Evolutionary conservation across 2,329 filamentous ascomycete genomes (phyloP).

Genomic region (Celoporthe dispersa): DNA sequence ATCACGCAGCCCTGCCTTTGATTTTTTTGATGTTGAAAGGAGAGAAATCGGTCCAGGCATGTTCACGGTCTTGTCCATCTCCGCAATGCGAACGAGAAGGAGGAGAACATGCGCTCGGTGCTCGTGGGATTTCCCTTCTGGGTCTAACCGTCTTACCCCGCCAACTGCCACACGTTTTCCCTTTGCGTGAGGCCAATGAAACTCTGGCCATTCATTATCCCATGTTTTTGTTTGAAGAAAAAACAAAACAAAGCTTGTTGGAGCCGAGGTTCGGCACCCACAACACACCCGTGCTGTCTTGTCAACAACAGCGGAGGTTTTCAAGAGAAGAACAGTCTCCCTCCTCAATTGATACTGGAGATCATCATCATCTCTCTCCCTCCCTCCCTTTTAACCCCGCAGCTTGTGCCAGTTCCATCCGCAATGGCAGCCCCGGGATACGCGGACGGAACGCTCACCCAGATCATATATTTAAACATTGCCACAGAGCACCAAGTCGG

Average conservation of each 20-base stretch:
- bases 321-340: too few relatives aligned
- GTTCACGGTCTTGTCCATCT: background rate
- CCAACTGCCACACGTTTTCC: background rate
- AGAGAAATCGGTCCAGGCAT: background rate
- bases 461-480: slow-evolving; percentile 32
- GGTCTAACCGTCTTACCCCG: background rate
- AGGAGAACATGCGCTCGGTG: background rate
- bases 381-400: too few relatives aligned
- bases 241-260: too few relatives aligned
- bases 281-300: too few relatives aligned
- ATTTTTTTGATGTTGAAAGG: background rate
- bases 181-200: background rate
- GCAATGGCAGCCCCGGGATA: background rate
- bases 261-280: too few relatives aligned
- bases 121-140: background rate
- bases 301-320: too few relatives aligned
- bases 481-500: slow-evolving; percentile 20
- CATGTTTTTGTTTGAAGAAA: background rate
- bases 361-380: too few relatives aligned
- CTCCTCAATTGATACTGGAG: too few relatives aligned
- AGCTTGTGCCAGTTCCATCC: background rate
- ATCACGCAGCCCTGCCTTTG: too few relatives aligned
- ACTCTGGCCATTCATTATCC: background rate
- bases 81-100: too few relatives aligned
- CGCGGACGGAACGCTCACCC: slow-evolving; percentile 22